phyloP scores from a whole-genome alignment of 2,329 filamentous ascomycete species.

The Cryphonectria japonica region DNA sequence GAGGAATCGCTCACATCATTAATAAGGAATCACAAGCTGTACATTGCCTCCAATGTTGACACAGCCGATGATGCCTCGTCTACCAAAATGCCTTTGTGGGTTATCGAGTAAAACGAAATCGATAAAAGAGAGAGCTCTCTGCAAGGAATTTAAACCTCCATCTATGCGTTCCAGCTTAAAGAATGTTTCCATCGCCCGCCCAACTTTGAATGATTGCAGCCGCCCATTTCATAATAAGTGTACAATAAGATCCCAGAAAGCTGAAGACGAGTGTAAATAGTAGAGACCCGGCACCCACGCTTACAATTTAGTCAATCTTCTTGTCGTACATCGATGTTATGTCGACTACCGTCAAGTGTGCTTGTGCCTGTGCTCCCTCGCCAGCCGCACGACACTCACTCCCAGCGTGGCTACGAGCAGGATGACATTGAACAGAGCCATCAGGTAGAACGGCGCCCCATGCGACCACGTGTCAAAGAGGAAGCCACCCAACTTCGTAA shows the following conservation, averaged over 20 bases:
- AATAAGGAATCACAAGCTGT: too few species aligned
- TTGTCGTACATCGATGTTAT: background rate
- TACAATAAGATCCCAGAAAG: background rate
- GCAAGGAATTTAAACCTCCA: background rate
- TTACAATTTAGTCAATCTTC: slow-evolving; percentile 5
- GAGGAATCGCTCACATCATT: background rate
- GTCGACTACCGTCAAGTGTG: background rate
- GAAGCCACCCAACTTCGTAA: slow-evolving; percentile 88
- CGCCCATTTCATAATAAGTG: background rate
- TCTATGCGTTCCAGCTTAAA: background rate
- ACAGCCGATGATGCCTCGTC: background rate
- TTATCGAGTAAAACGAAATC: background rate
- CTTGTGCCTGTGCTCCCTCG: slow-evolving; percentile 20
- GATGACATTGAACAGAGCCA: slow-evolving; percentile 83
- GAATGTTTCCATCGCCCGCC: slow-evolving; percentile 8
- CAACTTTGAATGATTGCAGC: background rate
- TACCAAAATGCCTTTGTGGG: background rate
- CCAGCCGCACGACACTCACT: slow-evolving; percentile 48
- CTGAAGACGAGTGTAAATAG: background rate
- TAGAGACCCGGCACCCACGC: background rate
- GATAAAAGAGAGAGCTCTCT: background rate
- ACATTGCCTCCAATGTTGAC: too few species aligned
- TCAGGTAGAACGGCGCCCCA: slow-evolving; percentile 90
- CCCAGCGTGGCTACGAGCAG: slow-evolving; percentile 62
- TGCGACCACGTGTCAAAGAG: slow-evolving; percentile 77